phyloP scores from a whole-genome alignment of 2,329 filamentous ascomycete species.

The Ophiostoma ips region DNA sequence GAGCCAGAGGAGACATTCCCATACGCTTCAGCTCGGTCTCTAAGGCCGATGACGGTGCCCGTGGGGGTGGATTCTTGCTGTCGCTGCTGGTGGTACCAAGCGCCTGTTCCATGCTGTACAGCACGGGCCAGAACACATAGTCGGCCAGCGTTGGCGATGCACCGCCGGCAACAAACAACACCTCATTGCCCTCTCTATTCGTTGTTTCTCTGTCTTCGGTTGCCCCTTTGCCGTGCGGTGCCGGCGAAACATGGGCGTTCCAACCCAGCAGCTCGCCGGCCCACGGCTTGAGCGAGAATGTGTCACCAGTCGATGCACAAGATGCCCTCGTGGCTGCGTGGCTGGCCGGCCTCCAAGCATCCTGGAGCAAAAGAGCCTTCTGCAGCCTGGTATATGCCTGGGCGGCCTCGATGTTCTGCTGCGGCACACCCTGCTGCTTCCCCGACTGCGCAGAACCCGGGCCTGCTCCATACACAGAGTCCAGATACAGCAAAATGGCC shows the following conservation, averaged over 20 bases:
- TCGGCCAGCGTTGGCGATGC: constrained; percentile 31
- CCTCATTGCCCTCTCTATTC: not conserved
- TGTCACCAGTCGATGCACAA: not conserved
- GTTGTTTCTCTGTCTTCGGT: not conserved
- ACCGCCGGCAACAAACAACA: constrained; percentile 30
- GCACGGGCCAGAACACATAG: constrained; percentile 42
- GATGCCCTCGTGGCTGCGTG: not conserved
- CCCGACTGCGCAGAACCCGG: constrained; percentile 15
- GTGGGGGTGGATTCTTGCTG: not conserved
- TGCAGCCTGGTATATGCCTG: constrained; percentile 29
- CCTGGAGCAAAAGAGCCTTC: constrained; percentile 24
- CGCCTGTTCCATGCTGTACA: constrained; percentile 30
- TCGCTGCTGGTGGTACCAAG: constrained; percentile 16
- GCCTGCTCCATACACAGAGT: constrained; percentile 30
- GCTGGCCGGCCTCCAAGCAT: constrained; percentile 20
- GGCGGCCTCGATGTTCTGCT: constrained; percentile 20
- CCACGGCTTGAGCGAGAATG: constrained; percentile 14
- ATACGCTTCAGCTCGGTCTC: constrained; percentile 9
- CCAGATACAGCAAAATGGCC: constrained; percentile 46
- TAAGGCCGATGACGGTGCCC: constrained; percentile 14
- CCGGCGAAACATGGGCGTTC: constrained; percentile 22
- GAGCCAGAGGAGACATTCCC: constrained; percentile 19
- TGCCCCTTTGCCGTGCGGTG: not conserved
- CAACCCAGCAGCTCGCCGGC: constrained; percentile 25
- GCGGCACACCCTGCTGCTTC: constrained; percentile 12